A percentile compares a stretch with the other conserved stretches of the same genome.
These are phyloP conservation scores for Cutaneotrichosporon sp. DNA, from an alignment of 1,284 basidiomycete species.

Conservation along the genomic window DNA sequence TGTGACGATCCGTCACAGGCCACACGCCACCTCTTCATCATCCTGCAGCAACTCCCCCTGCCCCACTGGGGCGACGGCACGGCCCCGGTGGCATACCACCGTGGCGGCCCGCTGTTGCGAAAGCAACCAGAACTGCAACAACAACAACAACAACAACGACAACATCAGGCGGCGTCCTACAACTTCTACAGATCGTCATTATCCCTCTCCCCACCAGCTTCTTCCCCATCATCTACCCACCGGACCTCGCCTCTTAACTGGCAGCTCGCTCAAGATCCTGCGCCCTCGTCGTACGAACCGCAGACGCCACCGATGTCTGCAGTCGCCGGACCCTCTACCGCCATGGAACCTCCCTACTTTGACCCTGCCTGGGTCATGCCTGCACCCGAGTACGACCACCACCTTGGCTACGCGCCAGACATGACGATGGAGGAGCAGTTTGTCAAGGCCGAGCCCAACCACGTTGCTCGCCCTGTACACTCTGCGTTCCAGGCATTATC, in stretches of 20 bases:
- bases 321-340: neutral
- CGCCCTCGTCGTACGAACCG: constrained; percentile 19
- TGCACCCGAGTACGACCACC: constrained; percentile 17
- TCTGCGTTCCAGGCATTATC: constrained; percentile 23
- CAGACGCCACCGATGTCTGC: constrained; percentile 24
- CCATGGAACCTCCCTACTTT: constrained; percentile 20
- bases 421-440: constrained; percentile 15
- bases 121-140: constrained; percentile 9
- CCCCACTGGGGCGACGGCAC: constrained; percentile 26
- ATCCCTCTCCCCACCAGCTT: constrained; percentile 23
- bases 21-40: constrained; percentile 10
- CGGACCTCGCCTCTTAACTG: constrained; percentile 27
- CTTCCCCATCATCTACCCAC: constrained; percentile 19
- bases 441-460: constrained; percentile 22
- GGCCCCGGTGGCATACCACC: constrained; percentile 20
- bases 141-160: constrained; percentile 9
- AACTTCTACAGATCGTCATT: constrained; percentile 18
- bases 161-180: constrained; percentile 6
- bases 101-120: constrained; percentile 1
- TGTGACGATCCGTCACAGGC: constrained; percentile 25
- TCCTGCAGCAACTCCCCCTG: constrained; percentile 25
- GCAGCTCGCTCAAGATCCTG: constrained; percentile 7
- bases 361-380: constrained; percentile 10
- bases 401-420: constrained; percentile 4
- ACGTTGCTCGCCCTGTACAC: constrained; percentile 18